A percentile compares a stretch with the other conserved stretches of the same genome.
Evolutionary conservation across 306 rosid genomes (phyloP).

Genomic region (Cicer bijugum): DNA sequence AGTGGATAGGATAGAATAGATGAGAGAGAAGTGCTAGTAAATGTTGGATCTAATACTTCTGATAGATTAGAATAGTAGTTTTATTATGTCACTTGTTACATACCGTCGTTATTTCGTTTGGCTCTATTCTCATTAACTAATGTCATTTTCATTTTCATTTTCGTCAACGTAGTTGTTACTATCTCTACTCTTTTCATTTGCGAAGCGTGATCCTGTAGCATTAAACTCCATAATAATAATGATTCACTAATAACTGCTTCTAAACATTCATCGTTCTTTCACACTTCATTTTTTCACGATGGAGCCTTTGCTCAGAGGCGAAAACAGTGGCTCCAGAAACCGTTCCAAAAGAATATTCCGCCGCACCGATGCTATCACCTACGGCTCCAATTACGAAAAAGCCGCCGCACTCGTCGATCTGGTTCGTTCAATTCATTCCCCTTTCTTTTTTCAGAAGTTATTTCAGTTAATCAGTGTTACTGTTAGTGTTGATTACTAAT

Average conservation of each 20-base stretch:
- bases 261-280: background rate
- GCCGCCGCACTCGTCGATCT: constrained; percentile 95
- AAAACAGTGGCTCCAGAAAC: constrained; percentile 53
- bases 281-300: constrained; percentile 27
- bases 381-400: constrained; percentile 70
- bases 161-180: background rate
- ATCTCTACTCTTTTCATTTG: background rate
- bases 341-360: constrained; percentile 29
- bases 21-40: no score
- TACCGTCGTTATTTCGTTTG: constrained; percentile 31
- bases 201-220: background rate
- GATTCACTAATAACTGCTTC: constrained; percentile 8
- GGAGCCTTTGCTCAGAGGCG: constrained; percentile 74
- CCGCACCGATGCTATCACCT: constrained; percentile 73
- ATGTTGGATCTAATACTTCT: no score
- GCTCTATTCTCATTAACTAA: background rate
- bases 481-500: no score
- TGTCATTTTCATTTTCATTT: background rate
- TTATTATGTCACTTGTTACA: background rate
- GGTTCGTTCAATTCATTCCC: constrained; percentile 53
- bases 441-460: background rate
- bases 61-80: background rate
- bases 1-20: no score
- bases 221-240: background rate
- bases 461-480: constrained; percentile 3